Evolutionary conservation across 257 asterid genomes (phyloP).

Genomic region (Rubia yunnanensis): DNA sequence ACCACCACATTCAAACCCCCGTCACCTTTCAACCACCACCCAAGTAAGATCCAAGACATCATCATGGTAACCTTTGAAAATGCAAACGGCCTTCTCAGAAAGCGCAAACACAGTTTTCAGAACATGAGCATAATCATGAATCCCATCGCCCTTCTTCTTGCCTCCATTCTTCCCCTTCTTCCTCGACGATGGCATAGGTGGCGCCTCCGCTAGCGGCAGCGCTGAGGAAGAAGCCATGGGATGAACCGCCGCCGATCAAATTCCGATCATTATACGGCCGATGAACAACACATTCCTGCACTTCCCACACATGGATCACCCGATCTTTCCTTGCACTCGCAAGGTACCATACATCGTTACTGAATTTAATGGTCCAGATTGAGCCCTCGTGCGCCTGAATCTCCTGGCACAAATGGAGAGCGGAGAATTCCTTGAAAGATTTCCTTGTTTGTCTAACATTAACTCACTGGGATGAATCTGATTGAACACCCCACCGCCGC

Average conservation of each 20-base stretch:
- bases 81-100: conserved; percentile 75
- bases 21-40: no score
- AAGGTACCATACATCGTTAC: conserved; percentile 50
- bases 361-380: conserved; percentile 63
- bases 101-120: conserved; percentile 81
- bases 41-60: conserved; percentile 78
- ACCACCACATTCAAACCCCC: no score
- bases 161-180: conserved; percentile 30
- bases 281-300: conserved; percentile 78
- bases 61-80: conserved; percentile 68
- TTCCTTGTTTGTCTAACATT: conserved; percentile 76
- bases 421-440: conserved; percentile 60
- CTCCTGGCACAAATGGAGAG: conserved; percentile 71
- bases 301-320: conserved; percentile 80
- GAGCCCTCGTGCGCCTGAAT: conserved; percentile 85
- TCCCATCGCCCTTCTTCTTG: conserved; percentile 42
- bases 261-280: conserved; percentile 31
- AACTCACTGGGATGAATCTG: no score
- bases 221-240: conserved; percentile 35
- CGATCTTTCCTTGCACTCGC: conserved; percentile 87
- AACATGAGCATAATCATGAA: conserved; percentile 60
- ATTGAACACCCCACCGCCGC: no score
- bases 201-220: conserved; percentile 46
- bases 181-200: conserved; percentile 44
- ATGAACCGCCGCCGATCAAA: conserved; percentile 35